Conservation (phyloP, 2,329 filamentous ascomycete genomes). For the Davidsoniella neocaledoniae region DNA sequence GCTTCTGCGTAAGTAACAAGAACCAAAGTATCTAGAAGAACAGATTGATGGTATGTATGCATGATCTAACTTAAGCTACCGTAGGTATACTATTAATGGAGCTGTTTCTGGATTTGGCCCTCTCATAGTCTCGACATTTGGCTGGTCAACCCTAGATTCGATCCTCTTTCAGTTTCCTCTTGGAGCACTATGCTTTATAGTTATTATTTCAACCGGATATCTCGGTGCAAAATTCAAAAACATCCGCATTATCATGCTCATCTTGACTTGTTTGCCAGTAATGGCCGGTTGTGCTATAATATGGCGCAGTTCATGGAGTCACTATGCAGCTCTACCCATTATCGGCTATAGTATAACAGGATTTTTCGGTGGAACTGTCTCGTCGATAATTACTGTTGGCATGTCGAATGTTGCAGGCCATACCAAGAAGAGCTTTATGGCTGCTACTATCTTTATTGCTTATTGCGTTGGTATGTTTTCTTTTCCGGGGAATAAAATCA, state of each 20-base stretch:
- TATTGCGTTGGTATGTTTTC: slow-evolving; percentile 43
- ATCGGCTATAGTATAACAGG: slow-evolving; percentile 57
- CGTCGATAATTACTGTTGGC: slow-evolving; percentile 33
- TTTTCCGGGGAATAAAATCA: background rate
- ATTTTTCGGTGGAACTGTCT: slow-evolving; percentile 55
- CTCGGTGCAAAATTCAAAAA: slow-evolving; percentile 33
- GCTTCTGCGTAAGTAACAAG: slow-evolving; percentile 30
- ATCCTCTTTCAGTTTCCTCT: slow-evolving; percentile 64
- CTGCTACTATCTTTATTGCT: slow-evolving; percentile 55
- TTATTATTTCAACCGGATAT: slow-evolving; percentile 45
- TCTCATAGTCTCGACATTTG: slow-evolving; percentile 55
- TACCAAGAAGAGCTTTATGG: slow-evolving; percentile 65
- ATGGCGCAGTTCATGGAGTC: slow-evolving; percentile 50
- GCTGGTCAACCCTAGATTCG: slow-evolving; percentile 43
- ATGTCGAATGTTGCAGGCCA: slow-evolving; percentile 57
- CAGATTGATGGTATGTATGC: slow-evolving; percentile 17
- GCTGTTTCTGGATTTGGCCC: slow-evolving; percentile 56
- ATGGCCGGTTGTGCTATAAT: slow-evolving; percentile 60
- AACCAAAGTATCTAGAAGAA: slow-evolving; percentile 12
- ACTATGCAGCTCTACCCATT: slow-evolving; percentile 48
- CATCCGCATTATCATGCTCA: slow-evolving; percentile 37
- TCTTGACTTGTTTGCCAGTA: slow-evolving; percentile 52
- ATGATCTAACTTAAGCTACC: no score
- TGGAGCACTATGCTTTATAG: slow-evolving; percentile 48
- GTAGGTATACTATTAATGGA: slow-evolving; percentile 45